phyloP scores from a whole-genome alignment of 306 rosid genomes.

The Sicyos edulis region DNA sequence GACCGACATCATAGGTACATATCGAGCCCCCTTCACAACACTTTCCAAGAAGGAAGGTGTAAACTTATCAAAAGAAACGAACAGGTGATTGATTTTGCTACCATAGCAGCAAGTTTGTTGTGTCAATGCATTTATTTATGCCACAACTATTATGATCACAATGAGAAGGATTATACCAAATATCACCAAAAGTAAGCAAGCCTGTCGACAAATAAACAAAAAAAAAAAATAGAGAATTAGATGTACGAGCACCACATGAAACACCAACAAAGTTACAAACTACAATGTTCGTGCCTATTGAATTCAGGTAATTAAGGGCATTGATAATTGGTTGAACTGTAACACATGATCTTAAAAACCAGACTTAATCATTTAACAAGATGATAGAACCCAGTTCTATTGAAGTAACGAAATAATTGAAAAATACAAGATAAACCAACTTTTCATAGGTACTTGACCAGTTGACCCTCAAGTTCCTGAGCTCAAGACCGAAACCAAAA shows the following conservation, averaged over 20 bases:
- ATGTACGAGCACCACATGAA: conserved; percentile 12
- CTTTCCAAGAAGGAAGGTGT: conserved; percentile 8
- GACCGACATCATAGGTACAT: conserved; percentile 1
- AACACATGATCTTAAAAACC: not conserved
- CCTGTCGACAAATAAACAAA: conserved; percentile 29
- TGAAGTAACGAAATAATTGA: too few species aligned
- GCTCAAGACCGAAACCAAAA: too few species aligned
- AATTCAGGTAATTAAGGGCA: not conserved
- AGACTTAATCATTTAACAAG: not conserved
- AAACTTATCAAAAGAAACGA: conserved; percentile 17
- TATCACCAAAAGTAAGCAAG: conserved; percentile 92
- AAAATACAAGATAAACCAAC: too few species aligned
- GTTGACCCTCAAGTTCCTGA: too few species aligned
- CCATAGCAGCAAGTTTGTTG: conserved; percentile 12
- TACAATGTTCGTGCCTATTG: not conserved
- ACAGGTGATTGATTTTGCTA: not conserved
- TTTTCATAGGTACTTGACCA: too few species aligned
- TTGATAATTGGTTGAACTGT: not conserved
- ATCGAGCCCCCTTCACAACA: not conserved
- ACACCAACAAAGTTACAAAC: not conserved
- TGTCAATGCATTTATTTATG: conserved; percentile 30
- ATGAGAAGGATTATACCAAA: conserved; percentile 88
- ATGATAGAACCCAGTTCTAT: too few species aligned
- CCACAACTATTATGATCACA: conserved; percentile 72
- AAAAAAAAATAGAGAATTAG: not conserved